Percentiles rank a stretch among this genome's conserved stretches.
These are phyloP conservation scores for Ampelocalamus luodianensis DNA, from an alignment of 176 grass and related monocot species.

Conservation along the genomic window DNA sequence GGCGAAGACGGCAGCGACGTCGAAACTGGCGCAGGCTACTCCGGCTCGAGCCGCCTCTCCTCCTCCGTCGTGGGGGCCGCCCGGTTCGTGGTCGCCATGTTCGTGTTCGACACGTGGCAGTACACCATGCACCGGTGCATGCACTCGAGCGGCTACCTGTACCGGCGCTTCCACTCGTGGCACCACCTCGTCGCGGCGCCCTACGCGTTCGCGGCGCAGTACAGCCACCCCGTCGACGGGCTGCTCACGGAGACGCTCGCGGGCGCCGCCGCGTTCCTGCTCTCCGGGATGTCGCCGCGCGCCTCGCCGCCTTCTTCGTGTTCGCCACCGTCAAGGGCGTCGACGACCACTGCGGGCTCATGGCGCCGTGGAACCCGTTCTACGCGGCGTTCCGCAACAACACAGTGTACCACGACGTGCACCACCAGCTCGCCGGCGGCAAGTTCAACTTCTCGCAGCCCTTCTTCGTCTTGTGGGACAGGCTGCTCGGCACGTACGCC, in stretches of 20 bases:
- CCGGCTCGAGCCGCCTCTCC: neutral
- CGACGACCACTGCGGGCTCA: slow-evolving; percentile 69
- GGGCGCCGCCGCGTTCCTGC: slow-evolving; percentile 50
- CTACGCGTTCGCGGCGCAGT: slow-evolving; percentile 72
- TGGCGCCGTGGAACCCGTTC: slow-evolving; percentile 60
- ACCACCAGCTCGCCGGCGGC: slow-evolving; percentile 63
- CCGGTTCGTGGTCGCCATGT: slow-evolving; percentile 56
- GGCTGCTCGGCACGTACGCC: slow-evolving; percentile 52
- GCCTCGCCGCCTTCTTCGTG: slow-evolving; percentile 45
- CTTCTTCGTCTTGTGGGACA: slow-evolving; percentile 67
- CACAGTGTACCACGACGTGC: slow-evolving; percentile 67
- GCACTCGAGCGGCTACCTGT: slow-evolving; percentile 57
- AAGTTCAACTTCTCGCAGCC: slow-evolving; percentile 61
- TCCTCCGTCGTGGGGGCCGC: slow-evolving; percentile 25
- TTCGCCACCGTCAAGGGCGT: slow-evolving; percentile 68
- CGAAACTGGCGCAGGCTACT: neutral
- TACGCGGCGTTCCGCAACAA: slow-evolving; percentile 54
- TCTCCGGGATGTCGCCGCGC: slow-evolving; percentile 47
- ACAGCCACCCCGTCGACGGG: slow-evolving; percentile 65
- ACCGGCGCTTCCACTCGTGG: slow-evolving; percentile 67
- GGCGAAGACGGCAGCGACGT: neutral
- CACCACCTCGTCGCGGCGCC: slow-evolving; percentile 65
- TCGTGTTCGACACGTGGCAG: slow-evolving; percentile 67
- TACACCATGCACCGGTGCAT: slow-evolving; percentile 63
- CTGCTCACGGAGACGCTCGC: slow-evolving; percentile 59